Base-by-base conservation (phyloP, 2,329 filamentous ascomycete species). In the Cordyceps fumosorosea region DNA sequence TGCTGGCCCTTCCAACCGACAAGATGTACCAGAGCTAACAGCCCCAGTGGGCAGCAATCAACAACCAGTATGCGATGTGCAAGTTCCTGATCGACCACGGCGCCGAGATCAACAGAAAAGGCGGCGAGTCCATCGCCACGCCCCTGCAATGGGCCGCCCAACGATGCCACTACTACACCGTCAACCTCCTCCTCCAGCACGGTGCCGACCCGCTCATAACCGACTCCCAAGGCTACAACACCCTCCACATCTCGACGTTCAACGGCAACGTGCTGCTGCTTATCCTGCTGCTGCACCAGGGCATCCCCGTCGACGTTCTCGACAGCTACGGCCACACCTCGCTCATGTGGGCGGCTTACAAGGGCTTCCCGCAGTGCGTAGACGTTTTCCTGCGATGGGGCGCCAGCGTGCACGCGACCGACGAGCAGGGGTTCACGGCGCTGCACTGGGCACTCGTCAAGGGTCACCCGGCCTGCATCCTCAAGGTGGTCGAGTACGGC, bases 261-360 rank as follows among this genome's bases (percentile, higher is more conserved):
- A 96, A 98, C 74, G 95, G 95, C 67, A 98, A 97, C 73, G 89
- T 96, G 22, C 89, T 96, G 67, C 84, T 98, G 63, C 83, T 99
- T 32, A 87, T 93, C 56, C 84, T 99, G 1, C 84, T 99, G 8
- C 83, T 99, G 26, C 95, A 99, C 77, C 93, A 97, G 72, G 92
- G 95, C 71, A 95, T 99, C 64, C 91, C 92, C 18, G 91, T 99
- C 65, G 95, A 99, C 72, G 89, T 95, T 6, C 82, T 89, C 59
- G 95, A 99, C 76, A 85, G 86, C 56, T 93, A 92, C 72, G 91
- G 93, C 6, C 96, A 99, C 75, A 98, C 95, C 1, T 89, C 89
- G 64, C 81, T 99, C 64, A 99, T 99, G 95, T 99, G 95, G 95
- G 91, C 95, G 20, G 93, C 93, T 18, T 99, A 99, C 79, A 99